These are phyloP conservation scores for Protomyces inouyei DNA, from an alignment of 1,139 yeast species.

Conservation along the genomic window DNA sequence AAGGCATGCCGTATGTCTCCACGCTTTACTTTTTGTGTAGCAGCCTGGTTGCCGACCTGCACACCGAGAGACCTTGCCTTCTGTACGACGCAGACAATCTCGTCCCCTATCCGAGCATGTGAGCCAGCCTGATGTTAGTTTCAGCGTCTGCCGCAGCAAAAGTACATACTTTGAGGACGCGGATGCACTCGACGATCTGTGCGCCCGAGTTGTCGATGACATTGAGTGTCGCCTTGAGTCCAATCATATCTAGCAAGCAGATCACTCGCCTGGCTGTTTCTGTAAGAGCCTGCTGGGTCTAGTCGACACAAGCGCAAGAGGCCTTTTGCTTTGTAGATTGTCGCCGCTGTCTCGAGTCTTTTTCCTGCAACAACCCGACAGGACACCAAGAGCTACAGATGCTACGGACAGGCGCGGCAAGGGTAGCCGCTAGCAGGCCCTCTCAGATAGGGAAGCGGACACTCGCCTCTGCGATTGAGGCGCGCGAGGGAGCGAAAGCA, in stretches of 20 bases:
- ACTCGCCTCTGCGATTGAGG: background rate
- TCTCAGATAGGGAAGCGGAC: background rate
- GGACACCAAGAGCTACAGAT: too few relatives aligned
- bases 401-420: too few relatives aligned
- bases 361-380: too few relatives aligned
- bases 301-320: too few relatives aligned
- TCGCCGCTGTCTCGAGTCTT: too few relatives aligned
- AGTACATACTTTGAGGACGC: slow-evolving; percentile 60
- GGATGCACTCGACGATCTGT: slow-evolving; percentile 89
- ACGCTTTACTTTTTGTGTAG: slow-evolving; percentile 70
- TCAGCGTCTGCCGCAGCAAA: background rate
- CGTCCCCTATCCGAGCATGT: slow-evolving; percentile 48
- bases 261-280: too few relatives aligned
- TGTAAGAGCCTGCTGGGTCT: too few relatives aligned
- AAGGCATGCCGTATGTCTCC: slow-evolving; percentile 97
- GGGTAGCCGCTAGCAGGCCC: too few relatives aligned
- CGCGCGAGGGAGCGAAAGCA: background rate
- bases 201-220: slow-evolving; percentile 55
- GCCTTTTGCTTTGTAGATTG: too few relatives aligned
- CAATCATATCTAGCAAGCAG: slow-evolving; percentile 31
- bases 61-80: slow-evolving; percentile 66
- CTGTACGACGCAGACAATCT: slow-evolving; percentile 89
- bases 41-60: slow-evolving; percentile 47
- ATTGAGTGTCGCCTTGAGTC: slow-evolving; percentile 33
- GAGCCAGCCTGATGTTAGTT: slow-evolving; percentile 56